Conservation (phyloP, 768 basidiomycete genomes). For the Jaapia argillacea region DNA sequence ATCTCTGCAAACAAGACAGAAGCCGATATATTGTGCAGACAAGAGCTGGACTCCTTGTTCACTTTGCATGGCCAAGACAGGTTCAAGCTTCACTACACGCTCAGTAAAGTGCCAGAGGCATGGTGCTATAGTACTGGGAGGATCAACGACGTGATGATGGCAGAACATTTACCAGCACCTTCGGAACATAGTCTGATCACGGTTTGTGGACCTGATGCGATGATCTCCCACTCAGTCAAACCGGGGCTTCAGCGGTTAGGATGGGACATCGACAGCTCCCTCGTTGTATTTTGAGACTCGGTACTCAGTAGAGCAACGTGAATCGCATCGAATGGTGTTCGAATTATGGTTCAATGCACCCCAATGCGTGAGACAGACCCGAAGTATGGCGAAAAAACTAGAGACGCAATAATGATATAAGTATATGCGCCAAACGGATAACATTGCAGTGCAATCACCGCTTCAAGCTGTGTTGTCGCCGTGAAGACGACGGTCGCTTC, state of each 20-base stretch:
- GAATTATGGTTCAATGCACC: no score
- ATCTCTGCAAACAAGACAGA: conserved; percentile 37
- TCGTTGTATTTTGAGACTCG: conserved; percentile 31
- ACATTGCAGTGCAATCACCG: no score
- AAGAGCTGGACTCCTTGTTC: conserved; percentile 34
- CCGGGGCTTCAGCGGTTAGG: conserved; percentile 22
- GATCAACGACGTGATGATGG: conserved; percentile 28
- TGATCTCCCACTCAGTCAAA: conserved; percentile 24
- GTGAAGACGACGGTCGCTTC: no score
- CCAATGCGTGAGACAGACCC: no score
- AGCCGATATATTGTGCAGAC: conserved; percentile 40
- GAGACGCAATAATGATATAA: no score
- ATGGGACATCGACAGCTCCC: conserved; percentile 22
- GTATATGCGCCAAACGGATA: no score
- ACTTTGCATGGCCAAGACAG: conserved; percentile 17
- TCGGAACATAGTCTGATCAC: conserved; percentile 29
- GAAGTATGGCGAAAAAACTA: no score
- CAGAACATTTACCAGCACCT: conserved; percentile 28
- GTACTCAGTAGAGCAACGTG: no score
- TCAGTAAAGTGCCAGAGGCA: conserved; percentile 22
- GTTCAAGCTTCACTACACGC: conserved; percentile 33
- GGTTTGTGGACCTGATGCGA: conserved; percentile 39
- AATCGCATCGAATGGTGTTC: no score
- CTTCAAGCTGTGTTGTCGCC: no score
- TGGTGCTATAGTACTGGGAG: conserved; percentile 35